Base-by-base conservation (phyloP, 352 stramenopile genomes). In the Phytopythium vexans region DNA sequence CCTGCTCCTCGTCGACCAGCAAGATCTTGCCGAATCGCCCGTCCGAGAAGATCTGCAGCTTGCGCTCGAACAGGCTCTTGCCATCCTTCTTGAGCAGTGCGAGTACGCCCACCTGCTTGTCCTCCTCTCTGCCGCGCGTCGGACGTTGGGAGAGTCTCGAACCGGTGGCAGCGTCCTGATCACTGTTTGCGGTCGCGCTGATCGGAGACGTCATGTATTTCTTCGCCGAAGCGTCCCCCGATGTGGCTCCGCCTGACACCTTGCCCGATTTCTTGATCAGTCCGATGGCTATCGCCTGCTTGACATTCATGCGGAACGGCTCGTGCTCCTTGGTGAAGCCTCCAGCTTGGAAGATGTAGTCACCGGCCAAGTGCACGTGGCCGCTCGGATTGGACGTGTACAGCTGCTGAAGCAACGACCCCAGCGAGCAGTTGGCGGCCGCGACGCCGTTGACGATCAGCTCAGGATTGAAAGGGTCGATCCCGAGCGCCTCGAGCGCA, bases 331-430 rank as follows among this genome's bases (percentile, higher is more conserved):
- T 63, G 0, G 56, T 38, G 37, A 73, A 74, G 8, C 56, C 70
- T 11, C 57, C 56, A 2, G 49, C 50, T 15, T 64, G 35, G 31
- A 80, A 76, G 39, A 76, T 47, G 48, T 71, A 62, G 50, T 82
- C 72, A 0, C 63, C 63, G 0, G 64, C 61, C 0, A 79, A 33
- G 1, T 56, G 41, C 10, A 79, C 68, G 36, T 66, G 47, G 0
- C 63, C 66, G 14, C 72, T 82, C 12, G 64, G 60, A 3, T 64
- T 63, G 0, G 72, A 79, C 2, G 53, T 53, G 45, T 75, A 79
- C 42, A 82, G 37, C 14, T 72, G 60, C 33, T 74, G 58, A 4
- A 82, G 14, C 14, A 82, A 11, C 0, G 60, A 55, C 1, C 72
- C 72, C 1, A 77, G 31, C 1, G 72, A 68, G 33, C 72, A 82